Evolutionary conservation across 129 eudicot genomes (phyloP), one percentile per base, ranked within the genome.

Genomic region (Ambrosia trifida): DNA sequence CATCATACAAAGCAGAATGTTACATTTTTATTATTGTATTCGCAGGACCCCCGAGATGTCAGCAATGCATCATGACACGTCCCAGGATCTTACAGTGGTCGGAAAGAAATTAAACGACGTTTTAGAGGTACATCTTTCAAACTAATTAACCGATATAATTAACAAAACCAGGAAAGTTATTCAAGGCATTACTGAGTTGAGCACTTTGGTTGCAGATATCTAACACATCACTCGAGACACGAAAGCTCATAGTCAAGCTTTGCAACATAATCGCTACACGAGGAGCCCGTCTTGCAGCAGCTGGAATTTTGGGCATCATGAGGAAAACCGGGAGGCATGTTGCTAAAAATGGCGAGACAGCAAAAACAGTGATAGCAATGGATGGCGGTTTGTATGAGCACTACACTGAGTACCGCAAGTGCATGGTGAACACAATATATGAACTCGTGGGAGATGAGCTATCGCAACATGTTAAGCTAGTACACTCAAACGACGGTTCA

Each of bases 321-420:
- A 85, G 89, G 80, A 89, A 89, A 59, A 64, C 79, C 72, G 95
- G 95, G 4, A 83, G 94, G 70, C 90, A 93, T 56, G 68, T 69
- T 5, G 2, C 47, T 2, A 67, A 66, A 70, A 85, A 77, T 11
- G 88, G 82, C 7, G 86, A 70, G 40, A n/a, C 53, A 19, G 80
- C 70, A 7, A 87, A 76, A 77, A 85, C 98, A 1, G 85, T 76
- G 4, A 73, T 92, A 28, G 98, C 98, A 24, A 85, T 92, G 95
- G 98, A 92, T 14, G 98, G 98, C 11, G 98, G 95, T 7, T 65
- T 89, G 40, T 92, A 86, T 35, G 95, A 92, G 73, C 96, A 92
- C 76, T 92, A 92, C 72, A 83, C 91, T 0, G 80, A 82, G 31
- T 88, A 81, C 72, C 81, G 90, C 0, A 75, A 75, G 69, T 88